phyloP scores from a whole-genome alignment of 495 filamentous ascomycete species.

The Penicillium malachiteum region DNA sequence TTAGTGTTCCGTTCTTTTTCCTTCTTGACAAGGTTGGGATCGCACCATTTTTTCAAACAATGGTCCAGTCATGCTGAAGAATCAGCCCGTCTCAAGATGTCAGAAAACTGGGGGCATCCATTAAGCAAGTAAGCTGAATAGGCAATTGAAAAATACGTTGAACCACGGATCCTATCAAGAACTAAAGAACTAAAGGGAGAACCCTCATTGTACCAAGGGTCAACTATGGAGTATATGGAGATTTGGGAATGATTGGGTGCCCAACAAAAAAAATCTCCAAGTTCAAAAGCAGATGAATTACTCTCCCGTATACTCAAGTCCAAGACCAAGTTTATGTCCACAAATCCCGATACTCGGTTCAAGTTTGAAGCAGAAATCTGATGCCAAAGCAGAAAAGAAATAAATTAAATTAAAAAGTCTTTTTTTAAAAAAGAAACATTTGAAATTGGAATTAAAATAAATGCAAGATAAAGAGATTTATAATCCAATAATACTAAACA shows the following conservation, averaged over 20 bases:
- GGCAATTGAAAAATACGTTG: not conserved
- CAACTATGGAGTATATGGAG: not conserved
- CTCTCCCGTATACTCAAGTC: not conserved
- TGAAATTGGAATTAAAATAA: conserved; percentile 7
- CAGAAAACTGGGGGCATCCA: not conserved
- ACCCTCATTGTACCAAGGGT: not conserved
- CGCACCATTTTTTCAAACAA: no score
- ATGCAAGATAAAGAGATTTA: conserved; percentile 6
- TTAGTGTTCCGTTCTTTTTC: not conserved
- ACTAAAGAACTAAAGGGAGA: not conserved
- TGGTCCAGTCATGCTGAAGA: conserved; percentile 16
- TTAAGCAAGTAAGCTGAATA: not conserved
- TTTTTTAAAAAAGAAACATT: conserved; percentile 8
- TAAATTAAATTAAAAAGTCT: not conserved
- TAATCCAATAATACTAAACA: not conserved
- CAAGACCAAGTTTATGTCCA: conserved; percentile 1
- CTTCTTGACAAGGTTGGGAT: conserved; percentile 3
- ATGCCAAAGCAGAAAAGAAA: not conserved
- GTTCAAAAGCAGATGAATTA: no score
- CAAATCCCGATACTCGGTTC: not conserved
- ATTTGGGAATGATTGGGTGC: conserved; percentile 2
- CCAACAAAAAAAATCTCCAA: not conserved
- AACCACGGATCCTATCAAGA: conserved; percentile 2
- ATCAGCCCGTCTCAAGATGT: conserved; percentile 9
- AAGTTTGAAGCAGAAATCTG: not conserved